Conservation (phyloP, 2,329 filamentous ascomycete species). For the Fonsecaea multimorphosa region DNA sequence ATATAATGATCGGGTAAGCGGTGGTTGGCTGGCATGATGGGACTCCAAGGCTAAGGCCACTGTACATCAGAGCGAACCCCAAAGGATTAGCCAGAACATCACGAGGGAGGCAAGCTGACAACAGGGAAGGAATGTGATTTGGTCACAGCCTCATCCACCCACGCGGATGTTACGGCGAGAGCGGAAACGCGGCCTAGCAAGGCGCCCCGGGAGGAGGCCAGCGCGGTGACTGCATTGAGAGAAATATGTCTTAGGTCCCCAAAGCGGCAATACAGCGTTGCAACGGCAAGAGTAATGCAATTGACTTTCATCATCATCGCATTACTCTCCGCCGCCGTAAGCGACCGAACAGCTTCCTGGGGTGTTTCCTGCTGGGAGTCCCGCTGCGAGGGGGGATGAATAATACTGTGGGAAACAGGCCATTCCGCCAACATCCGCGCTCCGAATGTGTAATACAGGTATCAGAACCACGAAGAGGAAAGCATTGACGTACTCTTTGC, state of each 20-base stretch:
- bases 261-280: not conserved
- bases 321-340: conserved; percentile 14
- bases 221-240: conserved; percentile 24
- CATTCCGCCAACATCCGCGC: conserved; percentile 33
- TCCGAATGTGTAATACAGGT: conserved; percentile 17
- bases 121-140: conserved; percentile 26
- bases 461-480: not conserved
- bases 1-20: conserved; percentile 35
- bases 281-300: conserved; percentile 6
- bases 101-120: conserved; percentile 25
- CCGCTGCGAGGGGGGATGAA: conserved; percentile 11
- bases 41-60: conserved; percentile 38
- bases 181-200: conserved; percentile 21
- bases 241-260: conserved; percentile 24
- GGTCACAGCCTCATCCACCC: conserved; percentile 21
- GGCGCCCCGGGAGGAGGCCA: conserved; percentile 22
- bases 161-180: conserved; percentile 29
- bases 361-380: not conserved
- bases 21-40: conserved; percentile 27
- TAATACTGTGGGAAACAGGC: conserved; percentile 6
- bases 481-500: conserved; percentile 17
- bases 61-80: conserved; percentile 33
- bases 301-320: conserved; percentile 8
- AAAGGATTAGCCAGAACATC: conserved; percentile 34
- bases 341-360: not conserved